Percentiles rank a stretch among this genome's conserved stretches.
phyloP scores from a whole-genome alignment of 176 grass and related monocot genomes.

The Ananas comosus region DNA sequence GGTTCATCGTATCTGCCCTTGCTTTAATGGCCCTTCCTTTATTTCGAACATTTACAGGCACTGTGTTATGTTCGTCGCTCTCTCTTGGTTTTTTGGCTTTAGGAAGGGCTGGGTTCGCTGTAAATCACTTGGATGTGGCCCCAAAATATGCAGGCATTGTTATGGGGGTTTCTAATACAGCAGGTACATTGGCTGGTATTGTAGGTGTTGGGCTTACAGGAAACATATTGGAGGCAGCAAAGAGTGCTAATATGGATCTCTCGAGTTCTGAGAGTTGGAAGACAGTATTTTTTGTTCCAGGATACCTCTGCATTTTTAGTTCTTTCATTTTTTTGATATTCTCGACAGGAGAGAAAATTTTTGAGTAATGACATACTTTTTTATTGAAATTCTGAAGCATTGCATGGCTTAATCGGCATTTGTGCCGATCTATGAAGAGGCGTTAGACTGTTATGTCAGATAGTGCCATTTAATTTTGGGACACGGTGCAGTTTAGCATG shows the following conservation, averaged over 20 bases:
- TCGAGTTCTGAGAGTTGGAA: constrained; percentile 56
- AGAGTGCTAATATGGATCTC: constrained; percentile 53
- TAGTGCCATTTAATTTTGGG: too few relatives aligned
- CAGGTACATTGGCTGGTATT: constrained; percentile 69
- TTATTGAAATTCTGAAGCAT: background rate
- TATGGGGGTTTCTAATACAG: constrained; percentile 84
- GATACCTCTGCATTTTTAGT: constrained; percentile 73
- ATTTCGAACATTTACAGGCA: constrained; percentile 45
- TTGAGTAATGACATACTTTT: constrained; percentile 28
- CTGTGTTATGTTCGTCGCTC: constrained; percentile 46
- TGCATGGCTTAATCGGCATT: too few relatives aligned
- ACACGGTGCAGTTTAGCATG: too few relatives aligned
- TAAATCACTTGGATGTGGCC: constrained; percentile 84
- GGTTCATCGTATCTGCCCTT: constrained; percentile 56
- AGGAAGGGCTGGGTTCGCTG: constrained; percentile 71
- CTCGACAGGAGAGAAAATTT: constrained; percentile 75
- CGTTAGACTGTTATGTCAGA: too few relatives aligned
- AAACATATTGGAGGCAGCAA: constrained; percentile 62
- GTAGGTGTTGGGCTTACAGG: constrained; percentile 62
- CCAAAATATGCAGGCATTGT: constrained; percentile 82
- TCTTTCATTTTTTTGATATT: constrained; percentile 66
- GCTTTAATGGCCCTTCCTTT: constrained; percentile 64
- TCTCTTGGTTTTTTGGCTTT: constrained; percentile 67
- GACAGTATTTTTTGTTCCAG: constrained; percentile 61
- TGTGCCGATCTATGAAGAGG: too few relatives aligned